Percentiles rank a stretch among this genome's conserved stretches.
Evolutionary conservation across 2,329 filamentous ascomycete species (phyloP).

Genomic region (Cadophora gregata): DNA sequence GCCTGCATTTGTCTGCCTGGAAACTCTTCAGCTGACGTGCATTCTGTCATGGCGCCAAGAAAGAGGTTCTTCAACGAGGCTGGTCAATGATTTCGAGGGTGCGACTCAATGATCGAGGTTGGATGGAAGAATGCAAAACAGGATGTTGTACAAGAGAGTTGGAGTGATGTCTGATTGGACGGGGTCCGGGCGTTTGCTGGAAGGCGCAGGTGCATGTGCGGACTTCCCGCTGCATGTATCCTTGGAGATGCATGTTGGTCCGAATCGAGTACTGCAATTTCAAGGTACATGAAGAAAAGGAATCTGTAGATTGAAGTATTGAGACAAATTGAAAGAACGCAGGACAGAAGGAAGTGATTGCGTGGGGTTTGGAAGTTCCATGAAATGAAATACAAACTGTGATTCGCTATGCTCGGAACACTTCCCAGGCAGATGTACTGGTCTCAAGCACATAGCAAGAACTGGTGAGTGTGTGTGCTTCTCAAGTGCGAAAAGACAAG

Average conservation of each 20-base stretch:
- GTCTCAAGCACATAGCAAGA: background rate
- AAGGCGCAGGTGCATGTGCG: background rate
- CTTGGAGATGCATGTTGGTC: slow-evolving; percentile 4
- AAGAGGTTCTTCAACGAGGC: background rate
- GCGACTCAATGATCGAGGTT: background rate
- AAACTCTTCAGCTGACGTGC: background rate
- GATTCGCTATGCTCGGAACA: too few relatives aligned
- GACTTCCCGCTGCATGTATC: slow-evolving; percentile 14
- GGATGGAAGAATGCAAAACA: background rate
- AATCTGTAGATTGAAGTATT: too few relatives aligned
- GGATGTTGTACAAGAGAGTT: background rate
- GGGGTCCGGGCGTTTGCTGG: background rate
- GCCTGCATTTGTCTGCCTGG: background rate
- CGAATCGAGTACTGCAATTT: background rate
- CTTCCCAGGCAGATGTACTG: too few relatives aligned
- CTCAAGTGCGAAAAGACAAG: background rate
- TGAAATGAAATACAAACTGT: too few relatives aligned
- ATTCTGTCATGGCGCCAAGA: background rate
- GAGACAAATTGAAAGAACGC: too few relatives aligned
- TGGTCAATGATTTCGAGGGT: background rate
- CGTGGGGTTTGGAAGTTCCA: too few relatives aligned
- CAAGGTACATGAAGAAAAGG: background rate
- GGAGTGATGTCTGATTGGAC: background rate
- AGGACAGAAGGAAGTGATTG: too few relatives aligned
- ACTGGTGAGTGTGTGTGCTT: background rate